phyloP scores from a whole-genome alignment of 2,329 filamentous ascomycete genomes.

The Monosporascus sp. region DNA sequence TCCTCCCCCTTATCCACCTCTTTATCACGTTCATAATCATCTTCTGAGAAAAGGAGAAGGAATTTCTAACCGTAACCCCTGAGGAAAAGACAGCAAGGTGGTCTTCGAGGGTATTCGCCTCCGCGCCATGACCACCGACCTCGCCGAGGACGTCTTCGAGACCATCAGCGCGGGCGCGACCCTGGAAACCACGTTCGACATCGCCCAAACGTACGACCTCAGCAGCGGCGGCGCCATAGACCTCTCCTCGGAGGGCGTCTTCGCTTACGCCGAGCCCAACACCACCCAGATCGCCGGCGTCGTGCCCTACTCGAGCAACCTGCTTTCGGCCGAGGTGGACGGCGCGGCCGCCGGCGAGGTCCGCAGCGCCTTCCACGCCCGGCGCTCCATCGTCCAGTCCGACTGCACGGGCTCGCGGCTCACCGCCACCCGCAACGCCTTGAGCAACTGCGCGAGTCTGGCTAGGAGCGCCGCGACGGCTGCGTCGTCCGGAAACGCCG shows the following conservation, averaged over 20 bases:
- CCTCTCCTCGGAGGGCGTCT: constrained; percentile 49
- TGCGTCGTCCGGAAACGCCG: constrained; percentile 41
- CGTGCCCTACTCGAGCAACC: constrained; percentile 54
- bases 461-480: constrained; percentile 48
- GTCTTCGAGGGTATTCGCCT: constrained; percentile 50
- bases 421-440: constrained; percentile 41
- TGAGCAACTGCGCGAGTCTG: constrained; percentile 48
- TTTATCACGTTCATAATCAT: too few species aligned
- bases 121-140: constrained; percentile 37
- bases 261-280: constrained; percentile 49
- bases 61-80: too few species aligned
- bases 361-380: constrained; percentile 40
- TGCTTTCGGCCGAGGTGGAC: constrained; percentile 51
- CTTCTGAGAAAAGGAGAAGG: too few species aligned
- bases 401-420: constrained; percentile 48
- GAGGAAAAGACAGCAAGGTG: constrained; percentile 32
- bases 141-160: constrained; percentile 45
- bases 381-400: constrained; percentile 45
- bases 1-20: not conserved
- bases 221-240: constrained; percentile 48
- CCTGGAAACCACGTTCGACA: constrained; percentile 48
- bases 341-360: constrained; percentile 47
- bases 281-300: constrained; percentile 49
- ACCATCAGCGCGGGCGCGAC: constrained; percentile 43
- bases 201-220: constrained; percentile 50